phyloP scores from a whole-genome alignment of 2,329 filamentous ascomycete genomes.

The Rachicladosporium sp. region DNA sequence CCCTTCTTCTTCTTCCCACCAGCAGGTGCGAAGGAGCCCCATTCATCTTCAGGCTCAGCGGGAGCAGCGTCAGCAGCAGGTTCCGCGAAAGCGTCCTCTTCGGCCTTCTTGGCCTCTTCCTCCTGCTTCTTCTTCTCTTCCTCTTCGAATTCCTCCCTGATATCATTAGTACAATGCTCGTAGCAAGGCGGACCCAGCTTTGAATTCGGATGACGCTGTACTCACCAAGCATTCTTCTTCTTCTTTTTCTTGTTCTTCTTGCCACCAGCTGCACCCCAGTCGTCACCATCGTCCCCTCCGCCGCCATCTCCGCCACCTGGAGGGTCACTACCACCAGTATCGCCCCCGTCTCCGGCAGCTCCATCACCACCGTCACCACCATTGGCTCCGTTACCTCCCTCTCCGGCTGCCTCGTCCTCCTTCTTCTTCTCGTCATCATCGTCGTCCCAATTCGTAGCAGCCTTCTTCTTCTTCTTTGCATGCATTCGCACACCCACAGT shows the following conservation, averaged over 20 bases:
- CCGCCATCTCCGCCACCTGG: constrained; percentile 9
- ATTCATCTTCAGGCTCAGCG: constrained; percentile 24
- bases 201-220: not conserved
- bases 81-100: constrained; percentile 17
- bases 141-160: constrained; percentile 12
- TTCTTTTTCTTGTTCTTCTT: constrained; percentile 31
- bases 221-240: constrained; percentile 24
- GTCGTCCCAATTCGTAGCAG: constrained; percentile 30
- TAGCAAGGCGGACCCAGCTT: not conserved
- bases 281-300: constrained; percentile 12
- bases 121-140: constrained; percentile 28
- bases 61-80: constrained; percentile 8
- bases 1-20: constrained; percentile 23
- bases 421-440: constrained; percentile 38
- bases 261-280: constrained; percentile 18
- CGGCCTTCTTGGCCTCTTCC: constrained; percentile 25
- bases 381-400: constrained; percentile 17
- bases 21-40: constrained; percentile 21
- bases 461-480: constrained; percentile 36
- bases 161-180: not conserved
- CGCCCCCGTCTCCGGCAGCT: constrained; percentile 17
- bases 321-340: constrained; percentile 21
- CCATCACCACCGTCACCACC: constrained; percentile 16
- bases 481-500: constrained; percentile 33
- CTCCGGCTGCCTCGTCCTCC: constrained; percentile 20